These are phyloP conservation scores for Adansonia grandidieri DNA, from an alignment of 441 rosid species.

Conservation along the genomic window DNA sequence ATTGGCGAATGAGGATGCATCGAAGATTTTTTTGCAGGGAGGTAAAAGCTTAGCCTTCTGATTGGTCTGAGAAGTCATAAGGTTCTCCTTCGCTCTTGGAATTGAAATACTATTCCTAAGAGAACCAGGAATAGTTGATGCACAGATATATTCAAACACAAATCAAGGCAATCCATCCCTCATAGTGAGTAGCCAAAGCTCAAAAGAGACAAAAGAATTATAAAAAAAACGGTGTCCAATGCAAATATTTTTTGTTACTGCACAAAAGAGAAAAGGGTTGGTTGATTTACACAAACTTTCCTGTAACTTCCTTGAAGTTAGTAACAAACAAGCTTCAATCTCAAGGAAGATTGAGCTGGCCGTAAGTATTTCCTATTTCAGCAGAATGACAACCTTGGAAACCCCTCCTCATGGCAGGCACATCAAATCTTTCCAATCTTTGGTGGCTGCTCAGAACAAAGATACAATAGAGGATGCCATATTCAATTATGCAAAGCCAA, in stretches of 20 bases:
- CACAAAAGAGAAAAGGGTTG: slow-evolving; percentile 23
- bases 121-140: neutral
- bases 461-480: slow-evolving; percentile 22
- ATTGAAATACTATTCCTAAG: neutral
- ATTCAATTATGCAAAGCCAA: neutral
- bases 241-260: slow-evolving; percentile 24
- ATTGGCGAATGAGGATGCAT: neutral
- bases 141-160: slow-evolving; percentile 32
- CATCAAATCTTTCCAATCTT: slow-evolving; percentile 51
- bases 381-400: slow-evolving; percentile 21
- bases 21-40: neutral
- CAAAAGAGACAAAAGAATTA: slow-evolving; percentile 6
- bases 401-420: slow-evolving; percentile 9
- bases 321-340: slow-evolving; percentile 23
- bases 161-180: slow-evolving; percentile 23
- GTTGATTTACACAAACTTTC: slow-evolving; percentile 25
- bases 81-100: neutral
- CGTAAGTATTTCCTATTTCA: slow-evolving; percentile 15
- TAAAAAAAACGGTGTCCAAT: slow-evolving; percentile 17
- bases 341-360: slow-evolving; percentile 25
- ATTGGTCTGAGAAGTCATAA: neutral
- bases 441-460: slow-evolving; percentile 52
- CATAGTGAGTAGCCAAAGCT: slow-evolving; percentile 1
- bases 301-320: slow-evolving; percentile 11
- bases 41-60: no score